Conservation (phyloP, 768 basidiomycete species). For the Hebeloma cylindrosporum region DNA sequence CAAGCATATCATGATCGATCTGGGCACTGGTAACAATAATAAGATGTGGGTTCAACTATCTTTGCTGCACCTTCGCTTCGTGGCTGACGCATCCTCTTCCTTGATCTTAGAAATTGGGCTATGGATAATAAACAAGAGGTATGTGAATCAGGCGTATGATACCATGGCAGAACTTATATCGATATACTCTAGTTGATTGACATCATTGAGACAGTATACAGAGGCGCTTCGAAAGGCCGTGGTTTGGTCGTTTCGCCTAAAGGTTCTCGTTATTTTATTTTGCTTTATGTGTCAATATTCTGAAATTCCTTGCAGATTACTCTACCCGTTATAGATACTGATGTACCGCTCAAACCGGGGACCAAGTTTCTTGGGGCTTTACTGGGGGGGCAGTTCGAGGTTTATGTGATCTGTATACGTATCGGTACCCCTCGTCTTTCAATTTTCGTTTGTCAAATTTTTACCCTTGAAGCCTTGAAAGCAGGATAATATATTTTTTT, state of each 20-base stretch:
- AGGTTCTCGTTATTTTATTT: conserved; percentile 47
- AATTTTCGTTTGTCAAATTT: no score
- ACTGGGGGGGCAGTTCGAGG: no score
- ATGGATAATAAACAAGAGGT: conserved; percentile 99
- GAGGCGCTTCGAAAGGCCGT: conserved; percentile 95
- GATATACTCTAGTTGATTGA: conserved; percentile 75
- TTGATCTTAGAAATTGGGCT: conserved; percentile 82
- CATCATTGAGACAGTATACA: conserved; percentile 97
- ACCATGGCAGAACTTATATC: conserved; percentile 4
- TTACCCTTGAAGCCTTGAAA: no score
- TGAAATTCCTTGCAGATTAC: conserved; percentile 37
- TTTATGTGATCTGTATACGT: no score
- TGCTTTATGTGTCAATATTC: not conserved
- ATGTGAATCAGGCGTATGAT: conserved; percentile 15
- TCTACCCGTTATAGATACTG: conserved; percentile 47
- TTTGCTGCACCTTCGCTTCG: not conserved
- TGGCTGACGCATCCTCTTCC: conserved; percentile 9
- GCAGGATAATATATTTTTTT: no score
- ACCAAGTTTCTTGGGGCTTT: not conserved
- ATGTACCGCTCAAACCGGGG: no score
- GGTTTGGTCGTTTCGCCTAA: conserved; percentile 97
- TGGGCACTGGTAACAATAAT: conserved; percentile 99
- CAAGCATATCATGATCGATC: conserved; percentile 99
- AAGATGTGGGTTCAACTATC: conserved; percentile 73
- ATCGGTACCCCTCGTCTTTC: no score